phyloP scores from a whole-genome alignment of 2,329 filamentous ascomycete species.

The Paecilomyces dactylethromorphus region DNA sequence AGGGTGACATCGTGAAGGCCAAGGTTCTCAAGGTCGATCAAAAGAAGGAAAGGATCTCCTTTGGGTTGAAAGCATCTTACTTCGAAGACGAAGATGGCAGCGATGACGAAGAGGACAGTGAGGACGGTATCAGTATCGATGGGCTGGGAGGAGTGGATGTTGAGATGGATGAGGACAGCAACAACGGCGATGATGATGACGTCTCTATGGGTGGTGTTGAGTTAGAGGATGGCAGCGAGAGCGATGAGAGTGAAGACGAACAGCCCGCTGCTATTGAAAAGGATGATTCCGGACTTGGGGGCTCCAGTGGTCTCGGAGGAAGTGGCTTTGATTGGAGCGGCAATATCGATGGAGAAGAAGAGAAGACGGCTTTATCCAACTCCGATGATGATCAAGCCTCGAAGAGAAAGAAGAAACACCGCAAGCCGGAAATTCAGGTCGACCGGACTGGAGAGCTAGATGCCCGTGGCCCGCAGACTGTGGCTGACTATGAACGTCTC shows the following conservation, averaged over 20 bases:
- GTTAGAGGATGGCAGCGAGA: constrained; percentile 31
- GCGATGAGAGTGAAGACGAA: constrained; percentile 38
- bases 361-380: constrained; percentile 38
- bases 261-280: constrained; percentile 25
- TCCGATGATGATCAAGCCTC: constrained; percentile 41
- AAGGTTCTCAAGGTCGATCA: constrained; percentile 72
- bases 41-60: constrained; percentile 71
- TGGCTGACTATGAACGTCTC: constrained; percentile 88
- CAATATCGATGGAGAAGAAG: constrained; percentile 48
- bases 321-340: constrained; percentile 87
- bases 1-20: constrained; percentile 90
- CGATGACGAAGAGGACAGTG: constrained; percentile 26
- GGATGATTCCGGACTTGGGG: not conserved
- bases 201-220: constrained; percentile 39
- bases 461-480: constrained; percentile 77
- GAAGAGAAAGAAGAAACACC: constrained; percentile 67
- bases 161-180: constrained; percentile 21
- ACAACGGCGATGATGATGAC: constrained; percentile 30
- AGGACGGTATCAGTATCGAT: constrained; percentile 20
- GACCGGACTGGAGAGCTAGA: constrained; percentile 92
- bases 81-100: constrained; percentile 55
- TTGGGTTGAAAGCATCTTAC: constrained; percentile 89
- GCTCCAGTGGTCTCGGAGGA: constrained; percentile 53
- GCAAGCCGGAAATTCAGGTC: constrained; percentile 70
- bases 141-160: constrained; percentile 24